Conservation (phyloP, 2,329 filamentous ascomycete genomes). For the Piedraia hortae region DNA sequence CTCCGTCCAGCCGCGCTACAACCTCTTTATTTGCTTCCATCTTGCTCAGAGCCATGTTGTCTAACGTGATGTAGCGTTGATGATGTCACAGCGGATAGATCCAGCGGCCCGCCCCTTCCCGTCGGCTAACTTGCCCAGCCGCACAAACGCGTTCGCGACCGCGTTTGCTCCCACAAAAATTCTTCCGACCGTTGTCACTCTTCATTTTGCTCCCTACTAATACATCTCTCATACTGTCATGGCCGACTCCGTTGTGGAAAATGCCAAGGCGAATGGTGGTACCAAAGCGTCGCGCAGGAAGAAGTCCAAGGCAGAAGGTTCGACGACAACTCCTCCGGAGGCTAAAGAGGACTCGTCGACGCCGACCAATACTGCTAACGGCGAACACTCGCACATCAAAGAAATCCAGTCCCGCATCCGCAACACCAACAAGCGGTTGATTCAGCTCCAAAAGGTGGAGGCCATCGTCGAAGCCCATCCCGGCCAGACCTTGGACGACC, state of each 20-base stretch:
- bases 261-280: too few species aligned
- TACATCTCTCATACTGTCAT: too few species aligned
- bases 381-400: conserved; percentile 55
- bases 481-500: conserved; percentile 42
- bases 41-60: conserved; percentile 27
- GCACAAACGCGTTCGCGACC: too few species aligned
- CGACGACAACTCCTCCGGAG: conserved; percentile 4
- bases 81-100: too few species aligned
- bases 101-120: too few species aligned
- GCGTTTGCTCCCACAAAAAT: too few species aligned
- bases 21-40: conserved; percentile 36
- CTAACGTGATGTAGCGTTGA: neutral
- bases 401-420: conserved; percentile 87
- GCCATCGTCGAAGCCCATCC: conserved; percentile 39
- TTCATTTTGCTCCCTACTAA: too few species aligned
- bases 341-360: conserved; percentile 6
- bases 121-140: too few species aligned
- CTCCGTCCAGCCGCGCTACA: too few species aligned
- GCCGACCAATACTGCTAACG: conserved; percentile 22
- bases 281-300: conserved; percentile 27
- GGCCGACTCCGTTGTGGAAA: too few species aligned
- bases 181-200: too few species aligned
- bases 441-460: conserved; percentile 46
- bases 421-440: conserved; percentile 82
- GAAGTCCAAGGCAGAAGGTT: conserved; percentile 19